These are phyloP conservation scores for Capillidium rhysosporum DNA, from an alignment of 371 early-diverging fungal species.

Conservation along the genomic window DNA sequence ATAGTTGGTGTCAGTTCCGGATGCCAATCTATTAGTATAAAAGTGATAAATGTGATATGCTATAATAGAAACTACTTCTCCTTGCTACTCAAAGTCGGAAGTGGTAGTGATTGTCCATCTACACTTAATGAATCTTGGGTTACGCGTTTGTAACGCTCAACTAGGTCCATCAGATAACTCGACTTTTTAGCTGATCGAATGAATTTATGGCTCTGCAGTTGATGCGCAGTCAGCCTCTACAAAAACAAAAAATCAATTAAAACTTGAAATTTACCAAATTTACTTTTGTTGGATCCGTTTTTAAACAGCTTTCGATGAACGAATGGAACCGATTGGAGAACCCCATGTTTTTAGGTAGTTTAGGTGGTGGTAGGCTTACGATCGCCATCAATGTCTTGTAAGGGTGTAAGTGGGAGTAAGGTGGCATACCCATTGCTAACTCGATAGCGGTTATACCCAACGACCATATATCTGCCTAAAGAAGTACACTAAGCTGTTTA, in stretches of 20 bases:
- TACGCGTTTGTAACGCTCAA: constrained; percentile 33
- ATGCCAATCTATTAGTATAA: no score
- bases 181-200: constrained; percentile 60
- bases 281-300: constrained; percentile 60
- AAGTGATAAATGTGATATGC: no score
- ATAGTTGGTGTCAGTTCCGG: no score
- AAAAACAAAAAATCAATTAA: neutral
- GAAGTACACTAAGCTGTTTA: neutral
- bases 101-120: no score
- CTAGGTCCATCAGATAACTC: constrained; percentile 61
- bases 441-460: constrained; percentile 97
- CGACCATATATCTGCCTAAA: constrained; percentile 92
- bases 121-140: neutral
- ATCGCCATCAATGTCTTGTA: constrained; percentile 85
- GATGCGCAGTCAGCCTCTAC: constrained; percentile 74
- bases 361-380: constrained; percentile 79
- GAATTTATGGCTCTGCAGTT: constrained; percentile 81
- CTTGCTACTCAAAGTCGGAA: no score
- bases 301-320: constrained; percentile 70
- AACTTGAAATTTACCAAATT: neutral
- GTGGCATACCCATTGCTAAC: constrained; percentile 82
- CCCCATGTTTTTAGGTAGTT: constrained; percentile 28
- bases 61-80: no score
- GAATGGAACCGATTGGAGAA: constrained; percentile 77
- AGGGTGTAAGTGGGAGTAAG: constrained; percentile 79